These are phyloP conservation scores for Ascochyta rabiei DNA, from an alignment of 2,329 filamentous ascomycete genomes.

Conservation along the genomic window DNA sequence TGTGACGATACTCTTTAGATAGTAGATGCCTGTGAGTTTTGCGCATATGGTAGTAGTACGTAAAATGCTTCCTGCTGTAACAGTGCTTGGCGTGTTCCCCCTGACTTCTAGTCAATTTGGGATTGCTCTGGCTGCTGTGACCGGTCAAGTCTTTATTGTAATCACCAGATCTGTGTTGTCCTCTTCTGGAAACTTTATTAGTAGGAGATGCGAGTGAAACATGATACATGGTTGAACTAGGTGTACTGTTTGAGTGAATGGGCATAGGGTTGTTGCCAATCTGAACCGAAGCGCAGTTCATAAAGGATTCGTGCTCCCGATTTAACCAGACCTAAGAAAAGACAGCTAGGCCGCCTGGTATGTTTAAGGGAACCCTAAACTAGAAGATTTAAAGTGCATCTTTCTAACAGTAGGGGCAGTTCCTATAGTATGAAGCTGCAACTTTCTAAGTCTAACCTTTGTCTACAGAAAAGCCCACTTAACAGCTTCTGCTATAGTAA, in stretches of 20 bases:
- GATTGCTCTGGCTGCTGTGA: too few relatives aligned
- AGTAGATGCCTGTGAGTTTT: too few relatives aligned
- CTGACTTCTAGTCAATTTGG: too few relatives aligned
- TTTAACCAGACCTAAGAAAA: constrained; percentile 53
- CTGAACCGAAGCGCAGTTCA: constrained; percentile 52
- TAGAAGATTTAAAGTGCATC: constrained; percentile 48
- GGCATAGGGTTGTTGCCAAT: constrained; percentile 34
- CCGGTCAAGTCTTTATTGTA: too few relatives aligned
- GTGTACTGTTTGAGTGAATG: neutral
- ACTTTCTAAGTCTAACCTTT: constrained; percentile 51
- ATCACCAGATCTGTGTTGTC: too few relatives aligned
- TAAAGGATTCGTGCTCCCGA: constrained; percentile 38
- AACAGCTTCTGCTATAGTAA: constrained; percentile 53
- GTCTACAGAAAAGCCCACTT: constrained; percentile 51
- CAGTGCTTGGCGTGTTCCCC: too few relatives aligned
- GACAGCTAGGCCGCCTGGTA: constrained; percentile 45
- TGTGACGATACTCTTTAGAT: too few relatives aligned
- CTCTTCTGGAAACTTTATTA: too few relatives aligned
- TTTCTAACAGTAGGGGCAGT: constrained; percentile 50
- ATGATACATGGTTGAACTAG: too few relatives aligned
- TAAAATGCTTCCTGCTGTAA: neutral
- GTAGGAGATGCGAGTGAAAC: too few relatives aligned
- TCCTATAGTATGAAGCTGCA: constrained; percentile 51
- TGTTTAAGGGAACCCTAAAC: constrained; percentile 50
- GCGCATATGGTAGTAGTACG: neutral